Conservation (phyloP, 2,329 filamentous ascomycete genomes). For the Sporothrix euskadiensis region DNA sequence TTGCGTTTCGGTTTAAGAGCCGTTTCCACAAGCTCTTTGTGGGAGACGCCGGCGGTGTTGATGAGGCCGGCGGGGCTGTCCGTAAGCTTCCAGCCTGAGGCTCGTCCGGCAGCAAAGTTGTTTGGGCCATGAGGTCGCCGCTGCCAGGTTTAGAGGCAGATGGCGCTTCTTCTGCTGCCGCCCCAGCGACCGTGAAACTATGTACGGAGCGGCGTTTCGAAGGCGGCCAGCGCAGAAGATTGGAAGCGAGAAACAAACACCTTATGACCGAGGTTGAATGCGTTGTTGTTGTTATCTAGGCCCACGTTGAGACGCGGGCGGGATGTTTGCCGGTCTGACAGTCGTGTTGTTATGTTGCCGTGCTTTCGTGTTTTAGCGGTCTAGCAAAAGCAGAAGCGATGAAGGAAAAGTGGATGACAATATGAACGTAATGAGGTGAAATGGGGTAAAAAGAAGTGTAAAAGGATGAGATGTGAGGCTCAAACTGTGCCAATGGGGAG, state of each 20-base stretch:
- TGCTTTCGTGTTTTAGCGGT: background rate
- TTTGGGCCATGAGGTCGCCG: slow-evolving; percentile 28
- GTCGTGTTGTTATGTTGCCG: too few relatives aligned
- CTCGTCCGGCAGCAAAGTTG: slow-evolving; percentile 10
- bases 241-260: slow-evolving; percentile 21
- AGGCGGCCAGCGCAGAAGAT: slow-evolving; percentile 12
- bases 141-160: slow-evolving; percentile 23
- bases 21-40: slow-evolving; percentile 32
- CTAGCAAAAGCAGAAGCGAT: background rate
- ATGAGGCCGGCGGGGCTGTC: slow-evolving; percentile 30
- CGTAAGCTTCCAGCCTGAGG: slow-evolving; percentile 2
- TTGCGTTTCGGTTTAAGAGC: slow-evolving; percentile 25
- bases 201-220: slow-evolving; percentile 3
- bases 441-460: background rate
- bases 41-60: slow-evolving; percentile 33
- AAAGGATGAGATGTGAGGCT: background rate
- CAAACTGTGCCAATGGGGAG: background rate
- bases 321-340: background rate
- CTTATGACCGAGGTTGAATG: slow-evolving; percentile 8
- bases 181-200: slow-evolving; percentile 1
- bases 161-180: slow-evolving; percentile 28
- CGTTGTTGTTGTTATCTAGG: slow-evolving; percentile 25
- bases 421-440: background rate
- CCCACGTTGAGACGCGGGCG: slow-evolving; percentile 24
- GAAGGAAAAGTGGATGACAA: background rate